These are phyloP conservation scores for Xylariaceae sp. DNA, from an alignment of 2,329 filamentous ascomycete genomes.

Conservation along the genomic window DNA sequence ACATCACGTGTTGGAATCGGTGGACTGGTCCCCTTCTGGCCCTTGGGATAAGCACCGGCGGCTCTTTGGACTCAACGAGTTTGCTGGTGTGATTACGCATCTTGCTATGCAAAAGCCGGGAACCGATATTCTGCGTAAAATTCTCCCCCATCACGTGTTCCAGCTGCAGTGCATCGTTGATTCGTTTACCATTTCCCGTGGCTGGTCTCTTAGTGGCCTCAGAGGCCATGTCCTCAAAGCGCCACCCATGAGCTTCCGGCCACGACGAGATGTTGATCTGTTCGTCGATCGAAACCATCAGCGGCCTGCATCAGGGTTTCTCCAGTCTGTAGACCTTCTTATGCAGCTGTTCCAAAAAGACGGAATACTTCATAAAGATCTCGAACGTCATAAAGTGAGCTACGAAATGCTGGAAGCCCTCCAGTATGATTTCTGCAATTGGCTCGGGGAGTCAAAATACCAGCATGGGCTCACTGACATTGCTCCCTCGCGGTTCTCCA, in stretches of 20 bases:
- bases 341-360: constrained; percentile 30
- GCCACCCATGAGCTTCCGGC: constrained; percentile 34
- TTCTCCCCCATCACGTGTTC: constrained; percentile 44
- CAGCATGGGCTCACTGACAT: constrained; percentile 32
- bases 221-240: constrained; percentile 33
- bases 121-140: constrained; percentile 34
- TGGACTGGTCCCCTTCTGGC: constrained; percentile 39
- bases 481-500: constrained; percentile 38
- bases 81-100: constrained; percentile 39
- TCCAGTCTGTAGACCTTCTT: constrained; percentile 28
- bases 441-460: constrained; percentile 36
- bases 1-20: constrained; percentile 30
- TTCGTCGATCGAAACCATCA: constrained; percentile 38
- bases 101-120: constrained; percentile 42
- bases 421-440: constrained; percentile 32
- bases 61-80: constrained; percentile 42
- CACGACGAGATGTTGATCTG: constrained; percentile 38
- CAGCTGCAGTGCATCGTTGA: constrained; percentile 47
- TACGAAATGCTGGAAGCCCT: constrained; percentile 26
- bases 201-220: constrained; percentile 36
- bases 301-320: constrained; percentile 29
- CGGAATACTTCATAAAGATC: constrained; percentile 12
- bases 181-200: constrained; percentile 39
- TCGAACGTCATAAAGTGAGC: constrained; percentile 12
- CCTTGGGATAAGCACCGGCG: constrained; percentile 34